Base-by-base conservation (phyloP, 2,329 filamentous ascomycete species). In the Penicillium janthinellum region DNA sequence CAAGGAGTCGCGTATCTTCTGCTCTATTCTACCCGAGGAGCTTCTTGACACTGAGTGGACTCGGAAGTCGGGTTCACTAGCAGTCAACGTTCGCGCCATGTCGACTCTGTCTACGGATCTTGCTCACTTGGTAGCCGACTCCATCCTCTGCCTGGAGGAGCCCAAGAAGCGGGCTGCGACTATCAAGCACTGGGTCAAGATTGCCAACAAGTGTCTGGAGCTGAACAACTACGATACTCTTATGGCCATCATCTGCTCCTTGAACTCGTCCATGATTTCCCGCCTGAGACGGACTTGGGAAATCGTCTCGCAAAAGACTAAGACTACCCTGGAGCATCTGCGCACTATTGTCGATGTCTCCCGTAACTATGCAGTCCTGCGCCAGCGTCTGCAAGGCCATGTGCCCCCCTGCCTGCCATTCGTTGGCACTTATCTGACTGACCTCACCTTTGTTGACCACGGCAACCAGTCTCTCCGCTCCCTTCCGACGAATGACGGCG, bases 141-240 rank as follows among this genome's bases (percentile, higher is more conserved):
- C 91, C 0, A 96, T 99, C 68, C 84, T 99, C 14, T 87, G 91
- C 57, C 85, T 92, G 58, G 85, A 90, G n/a, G 95, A 98, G 73
- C 88, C 90, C 28, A 98, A 98, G 84, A 96, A 94, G 80, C 87
- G 95, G 28, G 94, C 95, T 0, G 80, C 85, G 1, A 86, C 92
- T 54, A 95, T 99, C 79, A 98, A 99, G 80, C 93, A 98, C 69
- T 99, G 95, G 95, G 91, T 97, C 74, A 99, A 98, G 82, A 88
- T 98, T 67, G 92, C 91, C 0, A 85, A 90, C 68, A 91, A 90
- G 69, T 96, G 92, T 66, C 81, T 96, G 5, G 91, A 95, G 70
- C 84, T 98, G 28, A 90, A 95, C 79, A 99, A 99, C 78, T 99
- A 97, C 69, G 94, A 99, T 72, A 91, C 92, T 0, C 80, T 99